Percentiles rank a stretch among this genome's conserved stretches.
Conservation (phyloP, 2,329 filamentous ascomycete species). For the Penicillium rolfsii region DNA sequence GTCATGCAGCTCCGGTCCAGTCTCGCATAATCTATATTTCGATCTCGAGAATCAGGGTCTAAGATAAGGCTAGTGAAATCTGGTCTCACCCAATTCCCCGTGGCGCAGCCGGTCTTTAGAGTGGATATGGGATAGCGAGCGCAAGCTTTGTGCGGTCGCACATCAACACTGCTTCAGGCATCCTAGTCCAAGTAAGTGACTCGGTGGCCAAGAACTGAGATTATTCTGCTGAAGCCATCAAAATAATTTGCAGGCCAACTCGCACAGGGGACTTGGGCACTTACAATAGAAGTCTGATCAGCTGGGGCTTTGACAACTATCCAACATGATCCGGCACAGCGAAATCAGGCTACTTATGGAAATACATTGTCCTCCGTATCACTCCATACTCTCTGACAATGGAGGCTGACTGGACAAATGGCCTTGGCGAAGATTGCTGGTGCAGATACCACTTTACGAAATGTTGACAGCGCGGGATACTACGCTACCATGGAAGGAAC, state of each 20-base stretch:
- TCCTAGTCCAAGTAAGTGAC: constrained; percentile 12
- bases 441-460: background rate
- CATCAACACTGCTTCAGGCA: constrained; percentile 11
- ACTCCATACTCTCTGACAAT: constrained; percentile 4
- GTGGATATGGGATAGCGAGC: constrained; percentile 15
- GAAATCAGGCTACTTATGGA: constrained; percentile 9
- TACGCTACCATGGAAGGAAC: no score
- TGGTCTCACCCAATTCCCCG: background rate
- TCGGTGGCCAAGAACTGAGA: constrained; percentile 15
- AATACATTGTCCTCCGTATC: background rate
- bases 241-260: constrained; percentile 2
- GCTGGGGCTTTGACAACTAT: constrained; percentile 5
- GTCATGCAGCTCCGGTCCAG: constrained; percentile 9
- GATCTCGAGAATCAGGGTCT: constrained; percentile 3
- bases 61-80: background rate
- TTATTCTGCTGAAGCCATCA: constrained; percentile 11
- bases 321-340: constrained; percentile 7
- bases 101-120: constrained; percentile 7
- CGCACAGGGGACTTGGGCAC: constrained; percentile 10
- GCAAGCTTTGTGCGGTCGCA: background rate
- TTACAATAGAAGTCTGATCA: constrained; percentile 14
- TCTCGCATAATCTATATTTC: constrained; percentile 5
- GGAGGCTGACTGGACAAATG: constrained; percentile 6
- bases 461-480: background rate
- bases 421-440: background rate